Evolutionary conservation across 1,284 basidiomycete genomes (phyloP), one percentile per base, ranked within the genome.

Genomic region (Ganoderma multipileum): DNA sequence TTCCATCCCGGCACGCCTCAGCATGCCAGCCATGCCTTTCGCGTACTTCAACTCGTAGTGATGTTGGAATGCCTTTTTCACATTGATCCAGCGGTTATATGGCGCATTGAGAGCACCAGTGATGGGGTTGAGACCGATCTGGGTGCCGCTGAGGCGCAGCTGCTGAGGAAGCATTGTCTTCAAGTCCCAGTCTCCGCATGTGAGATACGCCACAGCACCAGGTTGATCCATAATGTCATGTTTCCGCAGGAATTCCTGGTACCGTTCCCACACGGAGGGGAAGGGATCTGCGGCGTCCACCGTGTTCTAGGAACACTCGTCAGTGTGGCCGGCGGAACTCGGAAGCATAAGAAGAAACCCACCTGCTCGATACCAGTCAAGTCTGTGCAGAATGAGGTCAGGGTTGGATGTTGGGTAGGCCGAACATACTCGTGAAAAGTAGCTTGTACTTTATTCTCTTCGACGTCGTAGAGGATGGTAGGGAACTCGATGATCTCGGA

Each of bases 301-400:
- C 3, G 77, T 79, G 36, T 71, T 73, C 79, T 80, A 61, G 26
- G 47, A 16, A 42, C 57, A 26, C 8, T 59, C 39, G 12, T 28
- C 41, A 39, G 55, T n/a, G 50, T 20, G 42, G 55, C 18, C 38
- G 11, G 41, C 23, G 12, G 39, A 33, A 28, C 16, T 20, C 36
- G 36, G 23, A 30, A 54, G 26, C 23, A 28, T 28, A 14, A 9
- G 30, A 38, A 42, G 50, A 23, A 14, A 58, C 73, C n/a, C 39
- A 79, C 80, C 74, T 81, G 80, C 16, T 75, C 72, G 11, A 81
- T 81, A 1, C 80, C 80, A n/a, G 80, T 81, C 61, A 81, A 71
- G 16, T 76, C 66, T 47, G 76, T 80, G 65, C 80, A 81, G 69
- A 81, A 81, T 18, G 66, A 54, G 1, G 80, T 81, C 75, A 81